Base-by-base conservation (phyloP, 768 basidiomycete genomes). In the Mycena amicta region DNA sequence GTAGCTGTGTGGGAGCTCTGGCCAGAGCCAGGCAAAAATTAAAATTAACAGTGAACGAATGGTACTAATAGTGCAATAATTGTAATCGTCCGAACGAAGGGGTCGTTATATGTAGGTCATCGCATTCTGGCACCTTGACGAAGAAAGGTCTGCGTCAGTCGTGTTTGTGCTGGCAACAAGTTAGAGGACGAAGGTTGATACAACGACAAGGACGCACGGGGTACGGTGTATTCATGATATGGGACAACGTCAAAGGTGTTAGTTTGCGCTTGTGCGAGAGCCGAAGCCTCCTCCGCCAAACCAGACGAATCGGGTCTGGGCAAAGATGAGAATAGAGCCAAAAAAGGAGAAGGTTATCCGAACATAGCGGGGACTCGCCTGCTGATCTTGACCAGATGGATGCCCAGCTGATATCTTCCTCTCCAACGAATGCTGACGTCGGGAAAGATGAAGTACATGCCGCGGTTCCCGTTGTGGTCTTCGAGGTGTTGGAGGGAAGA, bases 401-500 rank as follows among this genome's bases (percentile, higher is more conserved):
- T 80, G 52, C 86, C 83, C 54, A 95, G 79, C 67, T 85, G 83
- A 74, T 88, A 97, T 18, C 79, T 82, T 6, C 94, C 94, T 25
- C 83, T 79, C 77, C 83, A 83, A 18, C 92, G 83, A 56, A 96
- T 85, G 70, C 92, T 93, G 66, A 92, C 92, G 72, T 97, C 94
- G 5, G 94, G 88, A 67, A 95, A 97, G 53, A 94, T 74, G 67
- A 97, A 95, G 72, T 90, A 95, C 45, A 92, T 77, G n/a, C 93
- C 90, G 66, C 80, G 78, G 50, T 88, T 85, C 56, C 92, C 92
- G 70, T 90, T 85, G 37, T 90, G 79, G 71, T 96, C 91, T 60
- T 89, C 84, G 66, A 94, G 76, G 50, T 87, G 83, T 46, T 95
- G 87, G 4, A 92, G 83, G 1, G 90, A 88, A 16, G 93, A 87